Evolutionary conservation across 78 protist species (phyloP).

Genomic region (Dictyostelium citrinum): DNA sequence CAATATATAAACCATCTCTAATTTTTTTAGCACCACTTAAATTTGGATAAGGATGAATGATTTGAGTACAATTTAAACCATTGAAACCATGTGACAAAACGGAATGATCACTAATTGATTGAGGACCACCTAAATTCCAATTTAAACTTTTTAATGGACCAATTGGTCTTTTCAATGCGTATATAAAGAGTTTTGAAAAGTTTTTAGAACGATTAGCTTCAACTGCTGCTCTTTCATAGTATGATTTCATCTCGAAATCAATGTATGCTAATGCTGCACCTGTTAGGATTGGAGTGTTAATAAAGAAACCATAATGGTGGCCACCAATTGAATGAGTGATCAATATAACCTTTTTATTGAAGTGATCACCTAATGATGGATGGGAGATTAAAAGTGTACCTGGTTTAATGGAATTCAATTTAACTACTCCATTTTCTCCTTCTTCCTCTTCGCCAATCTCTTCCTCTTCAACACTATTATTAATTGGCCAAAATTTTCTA

Average conservation of each 20-base stretch:
- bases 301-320: slow-evolving; percentile 28
- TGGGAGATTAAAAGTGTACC: slow-evolving; percentile 39
- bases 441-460: not conserved
- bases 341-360: slow-evolving; percentile 10
- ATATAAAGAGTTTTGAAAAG: slow-evolving; percentile 6
- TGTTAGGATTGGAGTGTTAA: slow-evolving; percentile 22
- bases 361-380: slow-evolving; percentile 18
- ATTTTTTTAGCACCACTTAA: slow-evolving; percentile 1
- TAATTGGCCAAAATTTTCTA: not conserved
- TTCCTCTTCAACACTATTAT: not conserved
- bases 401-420: not conserved
- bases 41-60: slow-evolving; percentile 15
- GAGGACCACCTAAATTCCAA: slow-evolving; percentile 52
- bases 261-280: not conserved
- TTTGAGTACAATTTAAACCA: not conserved
- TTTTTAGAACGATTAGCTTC: slow-evolving; percentile 22
- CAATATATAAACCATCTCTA: slow-evolving; percentile 45
- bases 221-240: not conserved
- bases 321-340: slow-evolving; percentile 17
- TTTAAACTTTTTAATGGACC: not conserved
- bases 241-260: not conserved
- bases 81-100: not conserved
- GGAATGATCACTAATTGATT: not conserved
- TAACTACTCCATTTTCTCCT: not conserved
- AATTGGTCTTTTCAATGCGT: slow-evolving; percentile 33